These are phyloP conservation scores for Colletotrichum noveboracense DNA, from an alignment of 2,329 filamentous ascomycete genomes.

Conservation along the genomic window DNA sequence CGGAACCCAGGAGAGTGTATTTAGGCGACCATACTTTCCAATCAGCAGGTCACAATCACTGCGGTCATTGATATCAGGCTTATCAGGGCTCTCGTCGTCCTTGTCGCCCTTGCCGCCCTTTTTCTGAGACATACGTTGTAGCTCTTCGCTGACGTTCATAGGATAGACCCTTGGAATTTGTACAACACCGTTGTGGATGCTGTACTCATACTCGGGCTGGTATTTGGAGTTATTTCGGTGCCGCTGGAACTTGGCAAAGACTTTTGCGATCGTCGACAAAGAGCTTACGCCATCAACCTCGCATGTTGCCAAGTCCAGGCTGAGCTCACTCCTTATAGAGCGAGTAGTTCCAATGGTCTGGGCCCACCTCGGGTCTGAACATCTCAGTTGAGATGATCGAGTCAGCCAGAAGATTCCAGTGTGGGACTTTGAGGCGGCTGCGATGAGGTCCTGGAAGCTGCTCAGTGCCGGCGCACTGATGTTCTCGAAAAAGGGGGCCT, in stretches of 20 bases:
- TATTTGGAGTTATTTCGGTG: accelerated
- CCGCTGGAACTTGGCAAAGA: background rate
- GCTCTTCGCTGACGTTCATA: background rate
- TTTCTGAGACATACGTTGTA: background rate
- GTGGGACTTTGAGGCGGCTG: background rate
- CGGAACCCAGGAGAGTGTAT: background rate
- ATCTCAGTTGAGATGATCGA: slow-evolving; percentile 22
- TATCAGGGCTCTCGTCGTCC: background rate
- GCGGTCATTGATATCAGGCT: background rate
- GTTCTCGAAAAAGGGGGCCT: slow-evolving; percentile 21
- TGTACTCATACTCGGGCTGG: slow-evolving; percentile 1
- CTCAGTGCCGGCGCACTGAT: slow-evolving; percentile 9
- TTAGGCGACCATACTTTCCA: background rate
- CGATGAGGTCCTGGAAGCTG: slow-evolving; percentile 17
- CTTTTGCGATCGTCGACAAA: background rate
- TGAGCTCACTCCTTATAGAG: slow-evolving; percentile 25
- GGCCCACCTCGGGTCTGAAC: slow-evolving; percentile 25
- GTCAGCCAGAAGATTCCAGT: slow-evolving; percentile 29
- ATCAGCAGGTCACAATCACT: background rate
- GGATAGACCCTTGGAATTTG: background rate
- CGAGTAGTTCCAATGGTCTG: slow-evolving; percentile 24
- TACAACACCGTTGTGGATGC: background rate
- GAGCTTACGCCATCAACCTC: background rate
- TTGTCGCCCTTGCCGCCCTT: background rate
- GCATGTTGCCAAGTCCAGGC: background rate